A percentile compares a stretch with the other conserved stretches of the same genome.
These are phyloP conservation scores for Syncephalis fuscata DNA, from an alignment of 371 early-diverging fungal genomes.

Conservation along the genomic window DNA sequence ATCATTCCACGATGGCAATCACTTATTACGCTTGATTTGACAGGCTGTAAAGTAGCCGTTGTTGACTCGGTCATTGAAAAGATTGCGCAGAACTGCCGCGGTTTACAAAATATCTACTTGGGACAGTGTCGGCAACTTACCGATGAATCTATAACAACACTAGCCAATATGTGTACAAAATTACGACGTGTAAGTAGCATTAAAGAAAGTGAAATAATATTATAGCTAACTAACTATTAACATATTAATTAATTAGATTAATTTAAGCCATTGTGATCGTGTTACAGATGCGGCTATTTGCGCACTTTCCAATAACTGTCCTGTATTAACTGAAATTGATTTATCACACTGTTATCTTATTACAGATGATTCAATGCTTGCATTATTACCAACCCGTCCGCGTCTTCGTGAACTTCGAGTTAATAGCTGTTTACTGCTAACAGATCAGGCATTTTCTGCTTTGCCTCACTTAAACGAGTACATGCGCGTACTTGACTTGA, in stretches of 20 bases:
- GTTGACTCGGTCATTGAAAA: constrained; percentile 3
- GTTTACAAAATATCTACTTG: background rate
- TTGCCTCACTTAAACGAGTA: constrained; percentile 21
- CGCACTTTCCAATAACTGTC: constrained; percentile 28
- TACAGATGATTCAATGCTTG: constrained; percentile 22
- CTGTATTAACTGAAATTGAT: constrained; percentile 34
- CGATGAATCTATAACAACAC: background rate
- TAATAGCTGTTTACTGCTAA: constrained; percentile 15
- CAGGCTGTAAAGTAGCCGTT: constrained; percentile 11
- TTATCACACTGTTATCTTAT: constrained; percentile 26
- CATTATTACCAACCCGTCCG: constrained; percentile 20
- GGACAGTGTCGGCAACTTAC: background rate
- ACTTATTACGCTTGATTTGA: constrained; percentile 11
- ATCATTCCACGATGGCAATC: constrained; percentile 13
- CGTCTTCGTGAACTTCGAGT: constrained; percentile 37
- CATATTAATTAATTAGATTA: too few species aligned
- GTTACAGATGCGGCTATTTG: constrained; percentile 29
- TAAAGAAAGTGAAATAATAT: background rate
- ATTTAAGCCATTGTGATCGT: constrained; percentile 28
- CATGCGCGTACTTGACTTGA: constrained; percentile 38
- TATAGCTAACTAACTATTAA: background rate
- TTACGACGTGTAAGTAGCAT: background rate
- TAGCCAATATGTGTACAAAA: background rate
- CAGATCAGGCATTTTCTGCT: constrained; percentile 24
- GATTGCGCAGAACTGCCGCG: background rate